phyloP scores from a whole-genome alignment of 2,329 filamentous ascomycete genomes.

The Ceratocystis colombiana region DNA sequence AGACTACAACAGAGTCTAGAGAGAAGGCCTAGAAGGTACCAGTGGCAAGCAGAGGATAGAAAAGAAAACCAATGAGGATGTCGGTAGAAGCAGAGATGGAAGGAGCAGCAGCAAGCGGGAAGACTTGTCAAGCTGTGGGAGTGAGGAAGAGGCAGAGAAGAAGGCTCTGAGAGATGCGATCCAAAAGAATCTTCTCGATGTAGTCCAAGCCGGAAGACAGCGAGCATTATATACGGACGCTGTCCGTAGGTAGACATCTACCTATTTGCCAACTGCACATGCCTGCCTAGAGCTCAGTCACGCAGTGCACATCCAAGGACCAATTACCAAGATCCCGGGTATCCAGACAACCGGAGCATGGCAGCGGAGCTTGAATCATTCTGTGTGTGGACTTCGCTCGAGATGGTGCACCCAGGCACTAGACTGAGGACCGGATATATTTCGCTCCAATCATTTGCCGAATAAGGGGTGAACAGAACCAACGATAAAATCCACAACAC shows the following conservation, averaged over 20 bases:
- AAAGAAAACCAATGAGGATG: not conserved
- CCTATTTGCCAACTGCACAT: not conserved
- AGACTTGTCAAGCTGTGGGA: too few species aligned
- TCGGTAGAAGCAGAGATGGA: not conserved
- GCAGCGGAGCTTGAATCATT: not conserved
- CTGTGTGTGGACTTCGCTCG: too few species aligned
- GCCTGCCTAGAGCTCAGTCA: not conserved
- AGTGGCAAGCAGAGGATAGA: not conserved
- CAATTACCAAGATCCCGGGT: slow-evolving; percentile 2
- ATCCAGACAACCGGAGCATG: not conserved
- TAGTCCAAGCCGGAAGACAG: not conserved
- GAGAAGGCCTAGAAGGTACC: not conserved
- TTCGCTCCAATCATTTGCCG: not conserved
- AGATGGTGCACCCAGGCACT: not conserved
- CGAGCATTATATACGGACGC: not conserved
- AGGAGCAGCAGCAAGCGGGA: not conserved
- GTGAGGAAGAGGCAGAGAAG: not conserved
- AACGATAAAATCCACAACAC: not conserved
- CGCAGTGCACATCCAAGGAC: not conserved
- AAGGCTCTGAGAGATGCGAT: not conserved
- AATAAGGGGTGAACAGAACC: not conserved
- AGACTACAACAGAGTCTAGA: not conserved
- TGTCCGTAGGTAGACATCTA: not conserved
- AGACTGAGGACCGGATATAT: not conserved
- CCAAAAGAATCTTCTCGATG: not conserved